Percentiles rank a stretch among this genome's conserved stretches.
These are phyloP conservation scores for Lachancea lanzarotensis DNA, from an alignment of 805 yeast species.

Conservation along the genomic window DNA sequence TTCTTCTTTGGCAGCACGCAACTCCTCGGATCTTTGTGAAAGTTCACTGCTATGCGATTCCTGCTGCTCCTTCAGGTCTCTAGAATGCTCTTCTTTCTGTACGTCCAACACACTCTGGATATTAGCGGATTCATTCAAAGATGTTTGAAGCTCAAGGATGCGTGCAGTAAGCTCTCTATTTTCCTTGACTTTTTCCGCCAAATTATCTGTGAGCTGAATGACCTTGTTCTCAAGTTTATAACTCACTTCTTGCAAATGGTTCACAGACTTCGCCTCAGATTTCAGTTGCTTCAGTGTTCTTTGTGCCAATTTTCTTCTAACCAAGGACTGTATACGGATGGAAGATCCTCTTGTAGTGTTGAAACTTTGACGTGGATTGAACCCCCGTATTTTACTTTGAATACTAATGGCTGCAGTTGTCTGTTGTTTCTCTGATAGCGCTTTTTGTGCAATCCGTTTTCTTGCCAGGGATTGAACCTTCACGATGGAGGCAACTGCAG, in stretches of 20 bases:
- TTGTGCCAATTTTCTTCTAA: slow-evolving; percentile 71
- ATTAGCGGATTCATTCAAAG: slow-evolving; percentile 47
- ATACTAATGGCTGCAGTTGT: slow-evolving; percentile 60
- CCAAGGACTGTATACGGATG: slow-evolving; percentile 65
- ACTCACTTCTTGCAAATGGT: slow-evolving; percentile 84
- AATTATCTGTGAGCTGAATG: slow-evolving; percentile 84
- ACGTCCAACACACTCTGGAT: slow-evolving; percentile 49
- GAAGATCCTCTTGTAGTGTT: slow-evolving; percentile 46
- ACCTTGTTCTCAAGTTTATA: slow-evolving; percentile 94
- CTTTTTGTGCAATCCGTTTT: slow-evolving; percentile 47
- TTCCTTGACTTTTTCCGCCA: slow-evolving; percentile 73
- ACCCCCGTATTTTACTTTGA: slow-evolving; percentile 71
- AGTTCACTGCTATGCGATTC: slow-evolving; percentile 45
- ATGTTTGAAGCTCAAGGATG: slow-evolving; percentile 44
- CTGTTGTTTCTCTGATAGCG: slow-evolving; percentile 43
- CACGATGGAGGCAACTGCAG: slow-evolving; percentile 29
- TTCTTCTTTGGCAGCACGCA: slow-evolving; percentile 48
- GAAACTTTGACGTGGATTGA: slow-evolving; percentile 50
- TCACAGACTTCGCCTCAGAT: slow-evolving; percentile 87
- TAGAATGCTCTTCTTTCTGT: slow-evolving; percentile 48
- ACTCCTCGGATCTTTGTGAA: slow-evolving; percentile 47
- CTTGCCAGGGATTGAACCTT: slow-evolving; percentile 48
- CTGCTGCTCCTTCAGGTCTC: slow-evolving; percentile 40
- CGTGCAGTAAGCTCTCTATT: slow-evolving; percentile 65
- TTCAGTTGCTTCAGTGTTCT: slow-evolving; percentile 56